Percentiles rank a stretch among this genome's conserved stretches.
phyloP scores from a whole-genome alignment of 345 rosid species.

The Durio zibethinus region DNA sequence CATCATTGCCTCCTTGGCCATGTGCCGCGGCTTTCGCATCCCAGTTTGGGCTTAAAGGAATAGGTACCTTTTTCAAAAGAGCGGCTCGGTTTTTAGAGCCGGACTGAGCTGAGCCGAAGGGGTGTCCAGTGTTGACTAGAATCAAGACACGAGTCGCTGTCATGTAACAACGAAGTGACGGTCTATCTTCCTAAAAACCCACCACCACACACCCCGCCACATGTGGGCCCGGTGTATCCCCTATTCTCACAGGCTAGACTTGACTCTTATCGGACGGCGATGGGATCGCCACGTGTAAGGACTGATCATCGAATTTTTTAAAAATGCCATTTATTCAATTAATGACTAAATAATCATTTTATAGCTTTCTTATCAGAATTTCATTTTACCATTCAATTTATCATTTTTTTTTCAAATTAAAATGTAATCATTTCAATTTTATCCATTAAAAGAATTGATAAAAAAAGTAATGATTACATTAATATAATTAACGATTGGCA shows the following conservation, averaged over 20 bases:
- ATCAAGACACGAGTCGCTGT: background rate
- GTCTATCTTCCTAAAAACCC: background rate
- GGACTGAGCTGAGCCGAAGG: background rate
- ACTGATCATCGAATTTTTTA: background rate
- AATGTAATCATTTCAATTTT: too few relatives aligned
- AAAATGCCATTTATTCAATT: too few relatives aligned
- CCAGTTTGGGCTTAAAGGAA: background rate
- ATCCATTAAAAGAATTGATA: too few relatives aligned
- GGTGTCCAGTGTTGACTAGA: background rate
- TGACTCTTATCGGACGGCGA: background rate
- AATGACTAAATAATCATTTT: too few relatives aligned
- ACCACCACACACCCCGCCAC: background rate
- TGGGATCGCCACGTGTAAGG: background rate
- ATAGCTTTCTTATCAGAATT: background rate
- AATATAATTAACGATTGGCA: too few relatives aligned
- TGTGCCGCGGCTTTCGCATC: conserved; percentile 13
- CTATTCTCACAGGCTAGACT: background rate
- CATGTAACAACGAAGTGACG: background rate
- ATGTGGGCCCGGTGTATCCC: background rate
- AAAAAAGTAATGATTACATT: too few relatives aligned
- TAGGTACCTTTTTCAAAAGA: background rate
- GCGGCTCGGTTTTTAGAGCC: background rate
- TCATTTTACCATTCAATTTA: too few relatives aligned
- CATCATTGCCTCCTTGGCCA: conserved; percentile 23
- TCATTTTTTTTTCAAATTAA: too few relatives aligned